Conservation (phyloP, 106 monocot genomes). For the Dioscorea alata region DNA sequence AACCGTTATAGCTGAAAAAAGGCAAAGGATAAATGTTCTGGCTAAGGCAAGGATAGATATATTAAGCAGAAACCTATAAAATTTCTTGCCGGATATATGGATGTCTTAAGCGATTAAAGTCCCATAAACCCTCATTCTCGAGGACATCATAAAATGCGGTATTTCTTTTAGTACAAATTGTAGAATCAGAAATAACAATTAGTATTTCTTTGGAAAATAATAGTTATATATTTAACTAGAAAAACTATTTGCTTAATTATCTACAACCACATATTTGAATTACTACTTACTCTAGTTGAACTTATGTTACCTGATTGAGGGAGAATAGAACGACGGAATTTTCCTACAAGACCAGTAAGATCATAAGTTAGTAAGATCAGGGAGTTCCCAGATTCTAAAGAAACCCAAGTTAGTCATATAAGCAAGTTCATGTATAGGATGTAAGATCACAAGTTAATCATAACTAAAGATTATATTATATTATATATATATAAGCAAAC, state of each 20-base stretch:
- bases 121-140: slow-evolving; percentile 88
- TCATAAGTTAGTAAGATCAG: slow-evolving; percentile 92
- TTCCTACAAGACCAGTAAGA: slow-evolving; percentile 76
- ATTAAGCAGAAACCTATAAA: slow-evolving; percentile 43
- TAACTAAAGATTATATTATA: too few relatives aligned
- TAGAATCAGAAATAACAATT: too few relatives aligned
- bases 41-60: neutral
- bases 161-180: too few relatives aligned
- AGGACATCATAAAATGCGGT: slow-evolving; percentile 61
- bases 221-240: neutral
- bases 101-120: slow-evolving; percentile 75
- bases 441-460: too few relatives aligned
- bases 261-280: too few relatives aligned
- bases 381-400: slow-evolving; percentile 97
- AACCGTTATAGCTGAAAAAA: too few relatives aligned
- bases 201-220: too few relatives aligned
- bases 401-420: too few relatives aligned
- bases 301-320: slow-evolving; percentile 57
- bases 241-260: neutral
- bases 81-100: slow-evolving; percentile 74
- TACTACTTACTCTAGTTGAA: neutral
- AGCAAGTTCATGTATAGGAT: too few relatives aligned
- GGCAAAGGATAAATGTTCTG: too few relatives aligned
- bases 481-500: too few relatives aligned
- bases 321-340: slow-evolving; percentile 83